Base-by-base conservation (phyloP, 1,284 basidiomycete species). In the Coniferiporia weirii region DNA sequence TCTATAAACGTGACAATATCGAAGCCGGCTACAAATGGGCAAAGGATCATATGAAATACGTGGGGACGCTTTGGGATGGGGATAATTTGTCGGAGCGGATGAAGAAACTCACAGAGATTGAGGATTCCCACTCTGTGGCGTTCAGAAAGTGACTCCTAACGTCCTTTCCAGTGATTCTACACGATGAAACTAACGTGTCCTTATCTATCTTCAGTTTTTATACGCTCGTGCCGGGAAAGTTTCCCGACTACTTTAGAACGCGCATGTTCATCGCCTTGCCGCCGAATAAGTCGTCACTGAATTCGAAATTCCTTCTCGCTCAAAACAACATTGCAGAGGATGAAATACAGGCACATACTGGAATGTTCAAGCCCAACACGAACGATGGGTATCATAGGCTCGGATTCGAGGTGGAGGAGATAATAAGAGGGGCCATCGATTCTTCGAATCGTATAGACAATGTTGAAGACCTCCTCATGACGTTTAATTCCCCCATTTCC, bases 331-430 rank as follows among this genome's bases (percentile, higher is more conserved):
- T 85, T 32, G 89, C 89, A 0, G 66, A 76, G 17, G 91, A 96
- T 68, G 94, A 97, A 71, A 76, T 96, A n/a, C 79, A 88, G 62
- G 95, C 93, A 10, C 95, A 98, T 68, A 91, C 85, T 50, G 86
- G 86, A 44, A 96, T 98, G 89, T 98, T 98, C 72, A 81, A 82
- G 62, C 80, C 83, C 4, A 80, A 78, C 64, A 85, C 83, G n/a
- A 96, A 96, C 66, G 91, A 95, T 64, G 90, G 90, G n/a, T 97
- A 95, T 72, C 95, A 95, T 69, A 83, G 86, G 63, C 77, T 98
- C 2, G 95, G 93, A 0, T 73, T 94, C 44, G 75, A 79, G 50
- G 82, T 83, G 0, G 84, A 82, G 13, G 76, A 80, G 56, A 65
- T 83, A 19, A 79, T 91, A 57, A 75, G 82, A 57, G 80, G 84